Evolutionary conservation across 768 basidiomycete genomes (phyloP).

Genomic region (Tylopilus sp.): DNA sequence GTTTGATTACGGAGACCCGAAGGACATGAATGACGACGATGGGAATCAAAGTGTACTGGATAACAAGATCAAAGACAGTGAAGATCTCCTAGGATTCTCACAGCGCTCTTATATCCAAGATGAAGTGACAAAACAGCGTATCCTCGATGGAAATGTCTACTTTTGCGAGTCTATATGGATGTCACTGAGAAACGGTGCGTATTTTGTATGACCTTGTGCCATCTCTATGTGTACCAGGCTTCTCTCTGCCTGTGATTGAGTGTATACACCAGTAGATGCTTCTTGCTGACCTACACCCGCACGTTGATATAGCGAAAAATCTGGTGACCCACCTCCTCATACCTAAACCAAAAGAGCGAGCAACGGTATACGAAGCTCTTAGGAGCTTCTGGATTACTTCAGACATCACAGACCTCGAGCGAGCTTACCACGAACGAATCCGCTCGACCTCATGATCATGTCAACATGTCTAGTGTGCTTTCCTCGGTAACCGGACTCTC

Average conservation of each 20-base stretch:
- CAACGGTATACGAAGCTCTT: constrained; percentile 61
- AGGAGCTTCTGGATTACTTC: constrained; percentile 62
- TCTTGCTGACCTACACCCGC: constrained; percentile 6
- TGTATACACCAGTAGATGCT: not conserved
- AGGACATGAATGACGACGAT: constrained; percentile 13
- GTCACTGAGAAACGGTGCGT: constrained; percentile 55
- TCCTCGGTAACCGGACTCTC: not conserved
- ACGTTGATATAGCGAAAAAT: constrained; percentile 39
- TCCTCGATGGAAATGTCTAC: constrained; percentile 57
- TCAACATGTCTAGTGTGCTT: no score
- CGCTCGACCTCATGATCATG: constrained; percentile 15
- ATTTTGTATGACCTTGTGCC: not conserved
- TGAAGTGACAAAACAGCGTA: constrained; percentile 62
- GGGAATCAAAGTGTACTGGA: constrained; percentile 5
- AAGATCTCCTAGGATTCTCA: constrained; percentile 29
- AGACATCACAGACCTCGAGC: constrained; percentile 59
- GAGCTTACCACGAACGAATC: constrained; percentile 58
- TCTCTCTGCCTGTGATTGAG: not conserved
- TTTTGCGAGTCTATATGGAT: constrained; percentile 58
- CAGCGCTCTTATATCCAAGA: constrained; percentile 46
- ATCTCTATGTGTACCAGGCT: constrained; percentile 2
- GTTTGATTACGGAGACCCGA: constrained; percentile 57
- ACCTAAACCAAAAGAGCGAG: constrained; percentile 53
- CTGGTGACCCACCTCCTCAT: constrained; percentile 62
- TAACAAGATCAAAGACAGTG: constrained; percentile 33